phyloP scores from a whole-genome alignment of 2,329 filamentous ascomycete genomes.

The Botrytis byssoidea region DNA sequence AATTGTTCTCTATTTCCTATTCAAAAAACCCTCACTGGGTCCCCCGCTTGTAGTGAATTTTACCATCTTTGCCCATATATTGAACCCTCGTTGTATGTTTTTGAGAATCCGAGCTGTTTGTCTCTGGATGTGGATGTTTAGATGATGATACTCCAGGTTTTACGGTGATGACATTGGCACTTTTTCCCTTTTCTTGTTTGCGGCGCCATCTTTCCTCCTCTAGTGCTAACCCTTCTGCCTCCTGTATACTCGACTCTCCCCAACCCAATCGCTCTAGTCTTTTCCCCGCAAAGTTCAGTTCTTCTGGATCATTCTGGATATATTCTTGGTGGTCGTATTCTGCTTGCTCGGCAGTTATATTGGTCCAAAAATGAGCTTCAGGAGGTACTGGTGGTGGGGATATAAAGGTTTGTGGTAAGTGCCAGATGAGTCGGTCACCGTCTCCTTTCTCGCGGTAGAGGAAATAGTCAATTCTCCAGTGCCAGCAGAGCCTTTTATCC shows the following conservation, averaged over 20 bases:
- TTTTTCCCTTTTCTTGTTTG: no score
- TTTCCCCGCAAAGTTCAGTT: fast-evolving
- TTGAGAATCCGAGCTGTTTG: no score
- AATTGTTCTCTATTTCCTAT: no score
- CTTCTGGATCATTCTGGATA: neutral
- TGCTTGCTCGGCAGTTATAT: neutral
- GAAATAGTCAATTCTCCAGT: neutral
- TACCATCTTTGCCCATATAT: no score
- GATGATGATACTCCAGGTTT: no score
- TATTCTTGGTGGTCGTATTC: no score
- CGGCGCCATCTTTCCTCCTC: neutral
- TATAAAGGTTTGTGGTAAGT: neutral
- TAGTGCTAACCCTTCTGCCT: neutral
- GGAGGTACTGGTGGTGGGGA: neutral
- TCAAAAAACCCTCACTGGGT: no score
- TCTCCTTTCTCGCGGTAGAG: neutral
- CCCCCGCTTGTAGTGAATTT: no score
- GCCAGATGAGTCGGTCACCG: neutral
- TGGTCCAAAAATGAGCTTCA: neutral
- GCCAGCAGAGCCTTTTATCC: neutral
- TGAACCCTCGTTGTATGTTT: no score
- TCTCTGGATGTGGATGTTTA: neutral
- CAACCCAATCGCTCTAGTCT: neutral
- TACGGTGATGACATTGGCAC: no score
- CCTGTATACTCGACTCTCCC: no score